Conservation (phyloP, 176 grass and related monocot species). For the Secale cereale region DNA sequence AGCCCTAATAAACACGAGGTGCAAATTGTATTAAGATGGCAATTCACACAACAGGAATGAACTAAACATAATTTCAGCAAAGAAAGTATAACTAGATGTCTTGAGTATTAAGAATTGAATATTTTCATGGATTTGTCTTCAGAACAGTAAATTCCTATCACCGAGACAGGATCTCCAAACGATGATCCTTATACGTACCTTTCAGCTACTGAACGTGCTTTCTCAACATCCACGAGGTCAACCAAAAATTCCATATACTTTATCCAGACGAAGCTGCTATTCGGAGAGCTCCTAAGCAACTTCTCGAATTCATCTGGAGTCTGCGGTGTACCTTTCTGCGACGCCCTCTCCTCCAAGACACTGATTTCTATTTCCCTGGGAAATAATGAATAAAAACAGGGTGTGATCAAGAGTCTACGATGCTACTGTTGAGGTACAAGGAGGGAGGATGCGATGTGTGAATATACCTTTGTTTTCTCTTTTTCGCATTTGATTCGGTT, state of each 20-base stretch:
- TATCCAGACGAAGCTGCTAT: constrained; percentile 93
- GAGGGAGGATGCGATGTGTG: constrained; percentile 17
- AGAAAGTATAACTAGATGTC: not conserved
- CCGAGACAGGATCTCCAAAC: not conserved
- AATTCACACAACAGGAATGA: not conserved
- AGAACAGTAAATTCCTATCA: not conserved
- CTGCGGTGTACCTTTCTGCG: constrained; percentile 63
- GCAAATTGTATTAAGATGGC: not conserved
- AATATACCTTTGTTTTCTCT: constrained; percentile 74
- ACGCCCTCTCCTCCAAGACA: constrained; percentile 75
- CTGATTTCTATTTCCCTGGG: constrained; percentile 84
- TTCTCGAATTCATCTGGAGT: constrained; percentile 92
- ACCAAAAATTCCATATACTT: constrained; percentile 86
- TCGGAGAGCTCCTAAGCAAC: constrained; percentile 81
- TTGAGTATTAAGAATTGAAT: not conserved
- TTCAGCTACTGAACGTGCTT: constrained; percentile 77
- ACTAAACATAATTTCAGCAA: not conserved
- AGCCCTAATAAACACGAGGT: constrained; percentile 50
- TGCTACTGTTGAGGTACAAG: not conserved
- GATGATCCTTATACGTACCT: constrained; percentile 40
- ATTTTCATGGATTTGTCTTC: not conserved
- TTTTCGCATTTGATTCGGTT: constrained; percentile 42
- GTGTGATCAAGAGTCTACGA: not conserved
- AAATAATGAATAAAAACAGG: not conserved
- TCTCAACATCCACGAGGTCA: constrained; percentile 65